phyloP scores from a whole-genome alignment of 306 rosid genomes.

The Cicer yamashitae region DNA sequence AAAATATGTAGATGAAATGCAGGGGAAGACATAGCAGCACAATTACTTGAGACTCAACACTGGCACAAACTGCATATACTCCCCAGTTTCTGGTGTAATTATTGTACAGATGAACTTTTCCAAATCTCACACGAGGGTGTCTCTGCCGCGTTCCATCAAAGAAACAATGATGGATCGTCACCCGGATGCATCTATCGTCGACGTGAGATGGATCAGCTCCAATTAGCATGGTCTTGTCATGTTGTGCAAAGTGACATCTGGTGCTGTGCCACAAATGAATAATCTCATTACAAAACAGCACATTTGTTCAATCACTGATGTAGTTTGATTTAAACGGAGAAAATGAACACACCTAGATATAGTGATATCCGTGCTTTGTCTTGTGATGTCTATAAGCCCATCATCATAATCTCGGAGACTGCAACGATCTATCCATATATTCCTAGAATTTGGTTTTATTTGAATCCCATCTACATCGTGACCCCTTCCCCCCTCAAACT shows the following conservation, averaged over 20 bases:
- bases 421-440: slow-evolving; percentile 96
- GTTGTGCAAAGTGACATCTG: slow-evolving; percentile 84
- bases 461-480: slow-evolving; percentile 95
- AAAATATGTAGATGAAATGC: slow-evolving; percentile 5
- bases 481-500: slow-evolving; percentile 97
- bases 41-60: slow-evolving; percentile 89
- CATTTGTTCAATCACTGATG: slow-evolving; percentile 8
- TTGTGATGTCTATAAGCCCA: slow-evolving; percentile 88
- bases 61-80: slow-evolving; percentile 93
- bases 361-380: slow-evolving; percentile 90
- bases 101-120: slow-evolving; percentile 87
- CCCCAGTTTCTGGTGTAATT: slow-evolving; percentile 93
- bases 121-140: slow-evolving; percentile 89
- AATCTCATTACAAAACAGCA: slow-evolving; percentile 30
- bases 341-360: slow-evolving; percentile 69
- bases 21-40: slow-evolving; percentile 8
- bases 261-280: slow-evolving; percentile 39
- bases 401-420: slow-evolving; percentile 89
- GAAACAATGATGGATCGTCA: slow-evolving; percentile 96
- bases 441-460: slow-evolving; percentile 85
- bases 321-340: slow-evolving; percentile 30
- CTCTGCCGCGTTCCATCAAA: slow-evolving; percentile 90
- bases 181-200: slow-evolving; percentile 82
- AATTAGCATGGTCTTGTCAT: slow-evolving; percentile 93
- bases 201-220: slow-evolving; percentile 89